phyloP scores from a whole-genome alignment of 768 basidiomycete species.

The Tephrocybe sp. region DNA sequence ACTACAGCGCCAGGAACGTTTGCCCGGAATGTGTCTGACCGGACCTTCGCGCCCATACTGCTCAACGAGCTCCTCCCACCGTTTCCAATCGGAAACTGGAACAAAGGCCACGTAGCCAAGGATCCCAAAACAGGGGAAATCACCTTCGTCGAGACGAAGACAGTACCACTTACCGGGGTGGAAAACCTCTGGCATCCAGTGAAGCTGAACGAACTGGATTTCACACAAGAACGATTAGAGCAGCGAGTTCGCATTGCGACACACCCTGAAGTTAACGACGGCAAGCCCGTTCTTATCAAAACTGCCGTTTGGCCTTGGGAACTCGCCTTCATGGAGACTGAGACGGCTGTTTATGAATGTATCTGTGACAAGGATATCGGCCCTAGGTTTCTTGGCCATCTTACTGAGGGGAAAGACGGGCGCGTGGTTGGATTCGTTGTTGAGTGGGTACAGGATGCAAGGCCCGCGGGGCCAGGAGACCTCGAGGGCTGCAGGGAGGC shows the following conservation, averaged over 20 bases:
- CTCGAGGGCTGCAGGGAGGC: background rate
- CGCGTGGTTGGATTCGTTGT: background rate
- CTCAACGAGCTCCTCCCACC: background rate
- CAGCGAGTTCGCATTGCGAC: too few species aligned
- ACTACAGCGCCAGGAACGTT: background rate
- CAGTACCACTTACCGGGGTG: background rate
- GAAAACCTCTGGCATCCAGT: background rate
- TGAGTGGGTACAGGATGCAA: background rate
- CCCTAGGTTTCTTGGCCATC: background rate
- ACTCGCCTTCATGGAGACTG: background rate
- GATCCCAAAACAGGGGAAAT: background rate
- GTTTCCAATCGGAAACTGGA: background rate
- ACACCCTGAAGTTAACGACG: background rate
- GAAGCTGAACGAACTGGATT: background rate
- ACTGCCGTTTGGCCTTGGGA: background rate
- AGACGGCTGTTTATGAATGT: background rate
- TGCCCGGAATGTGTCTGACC: background rate
- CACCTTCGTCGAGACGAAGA: background rate
- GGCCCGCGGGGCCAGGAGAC: background rate
- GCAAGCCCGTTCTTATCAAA: conserved; percentile 1
- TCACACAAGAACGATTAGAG: background rate
- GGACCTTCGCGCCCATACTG: background rate
- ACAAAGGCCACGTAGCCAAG: background rate
- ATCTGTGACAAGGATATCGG: background rate
- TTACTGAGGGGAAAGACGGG: conserved; percentile 1